phyloP scores from a whole-genome alignment of 1,139 yeast genomes.

The Blastobotrys arbuscula region DNA sequence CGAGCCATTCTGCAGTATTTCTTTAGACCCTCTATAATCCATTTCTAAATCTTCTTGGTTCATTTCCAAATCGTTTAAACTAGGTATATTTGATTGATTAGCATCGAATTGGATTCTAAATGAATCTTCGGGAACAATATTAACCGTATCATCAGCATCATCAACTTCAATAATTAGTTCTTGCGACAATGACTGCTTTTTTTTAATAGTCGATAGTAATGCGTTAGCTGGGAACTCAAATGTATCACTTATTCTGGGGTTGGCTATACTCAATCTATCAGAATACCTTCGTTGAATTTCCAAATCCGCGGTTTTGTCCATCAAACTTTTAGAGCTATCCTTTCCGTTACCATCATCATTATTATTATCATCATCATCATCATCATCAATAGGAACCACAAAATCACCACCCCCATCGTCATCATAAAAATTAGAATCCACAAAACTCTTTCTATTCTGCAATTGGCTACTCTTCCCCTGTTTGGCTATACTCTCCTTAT shows the following conservation, averaged over 20 bases:
- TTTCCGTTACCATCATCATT: constrained; percentile 3
- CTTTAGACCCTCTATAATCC: no score
- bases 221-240: constrained; percentile 10
- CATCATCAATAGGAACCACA: constrained; percentile 9
- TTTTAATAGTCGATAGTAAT: not conserved
- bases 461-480: not conserved
- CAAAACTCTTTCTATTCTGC: not conserved
- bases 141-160: constrained; percentile 2
- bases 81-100: not conserved
- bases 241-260: constrained; percentile 12
- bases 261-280: constrained; percentile 12
- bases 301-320: constrained; percentile 6
- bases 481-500: not conserved
- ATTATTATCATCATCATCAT: constrained; percentile 4
- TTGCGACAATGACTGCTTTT: not conserved
- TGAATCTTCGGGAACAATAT: constrained; percentile 10
- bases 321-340: not conserved
- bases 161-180: not conserved
- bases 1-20: no score
- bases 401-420: constrained; percentile 8
- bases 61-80: constrained; percentile 5
- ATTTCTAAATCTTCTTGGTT: not conserved
- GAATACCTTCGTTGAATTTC: constrained; percentile 12
- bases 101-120: constrained; percentile 13
- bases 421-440: not conserved